These are phyloP conservation scores for Gossypium gossypioides DNA, from an alignment of 441 rosid species.

Conservation along the genomic window DNA sequence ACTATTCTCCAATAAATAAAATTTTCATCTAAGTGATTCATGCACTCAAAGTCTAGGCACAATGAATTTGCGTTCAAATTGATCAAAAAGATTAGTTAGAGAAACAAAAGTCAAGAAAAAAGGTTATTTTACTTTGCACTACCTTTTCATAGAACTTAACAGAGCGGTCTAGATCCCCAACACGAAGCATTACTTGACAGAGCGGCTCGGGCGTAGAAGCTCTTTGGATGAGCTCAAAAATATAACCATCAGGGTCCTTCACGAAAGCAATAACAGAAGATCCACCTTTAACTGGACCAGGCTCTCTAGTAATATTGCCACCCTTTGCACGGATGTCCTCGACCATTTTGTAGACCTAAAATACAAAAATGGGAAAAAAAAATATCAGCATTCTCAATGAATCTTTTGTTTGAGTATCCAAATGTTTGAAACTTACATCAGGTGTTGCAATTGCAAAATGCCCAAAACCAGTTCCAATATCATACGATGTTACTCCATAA, in stretches of 20 bases:
- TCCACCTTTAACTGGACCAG: constrained; percentile 96
- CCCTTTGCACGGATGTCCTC: constrained; percentile 71
- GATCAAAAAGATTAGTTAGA: not conserved
- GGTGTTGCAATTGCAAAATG: constrained; percentile 84
- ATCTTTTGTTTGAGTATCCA: not conserved
- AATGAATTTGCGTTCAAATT: not conserved
- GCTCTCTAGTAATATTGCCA: constrained; percentile 69
- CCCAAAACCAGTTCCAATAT: constrained; percentile 90
- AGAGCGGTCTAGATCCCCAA: constrained; percentile 75
- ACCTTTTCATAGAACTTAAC: constrained; percentile 85
- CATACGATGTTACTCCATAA: constrained; percentile 78
- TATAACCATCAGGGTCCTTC: constrained; percentile 94
- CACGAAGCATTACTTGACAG: constrained; percentile 96
- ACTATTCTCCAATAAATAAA: no score
- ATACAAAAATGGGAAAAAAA: not conserved
- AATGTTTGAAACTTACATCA: constrained; percentile 47
- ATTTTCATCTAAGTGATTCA: no score
- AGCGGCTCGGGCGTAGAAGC: constrained; percentile 87
- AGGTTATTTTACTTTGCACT: not conserved
- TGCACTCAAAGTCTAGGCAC: not conserved
- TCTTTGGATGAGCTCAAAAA: constrained; percentile 80
- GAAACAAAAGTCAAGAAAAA: not conserved
- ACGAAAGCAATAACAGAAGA: constrained; percentile 64
- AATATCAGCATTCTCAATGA: constrained; percentile 2
- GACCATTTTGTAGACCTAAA: constrained; percentile 72